Conservation (phyloP, 768 basidiomycete genomes). For the Tephrocybe sp. region DNA sequence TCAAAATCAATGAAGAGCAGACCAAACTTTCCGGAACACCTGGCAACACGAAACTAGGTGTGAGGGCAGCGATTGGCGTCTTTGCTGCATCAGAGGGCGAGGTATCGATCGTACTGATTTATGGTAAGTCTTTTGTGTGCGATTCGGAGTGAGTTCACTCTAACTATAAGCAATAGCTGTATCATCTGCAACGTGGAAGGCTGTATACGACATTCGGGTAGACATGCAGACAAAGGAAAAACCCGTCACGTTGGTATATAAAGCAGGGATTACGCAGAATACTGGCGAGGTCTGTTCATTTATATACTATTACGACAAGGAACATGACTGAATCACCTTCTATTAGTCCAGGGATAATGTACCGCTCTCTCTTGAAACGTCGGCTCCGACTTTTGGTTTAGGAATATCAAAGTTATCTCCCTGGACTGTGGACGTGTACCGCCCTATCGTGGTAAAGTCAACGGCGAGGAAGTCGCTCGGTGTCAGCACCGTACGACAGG, state of each 20-base stretch:
- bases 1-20: too few species aligned
- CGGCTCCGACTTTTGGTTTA: conserved; percentile 39
- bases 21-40: conserved; percentile 9
- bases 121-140: conserved; percentile 22
- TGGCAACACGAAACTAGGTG: conserved; percentile 15
- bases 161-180: conserved; percentile 29
- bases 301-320: background rate
- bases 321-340: background rate
- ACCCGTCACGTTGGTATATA: conserved; percentile 39
- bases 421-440: conserved; percentile 31
- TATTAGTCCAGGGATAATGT: conserved; percentile 35
- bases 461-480: too few species aligned
- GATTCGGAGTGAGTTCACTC: background rate
- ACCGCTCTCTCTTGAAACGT: conserved; percentile 41
- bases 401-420: conserved; percentile 33
- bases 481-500: background rate
- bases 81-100: conserved; percentile 26
- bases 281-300: conserved; percentile 38
- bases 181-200: conserved; percentile 34
- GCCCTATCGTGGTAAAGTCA: background rate
- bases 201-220: conserved; percentile 42
- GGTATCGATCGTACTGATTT: conserved; percentile 30
- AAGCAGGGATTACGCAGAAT: conserved; percentile 38
- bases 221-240: conserved; percentile 39
- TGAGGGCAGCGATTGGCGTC: conserved; percentile 23